Conservation (phyloP, 495 filamentous ascomycete genomes). For the Lindgomyces ingoldianus region DNA sequence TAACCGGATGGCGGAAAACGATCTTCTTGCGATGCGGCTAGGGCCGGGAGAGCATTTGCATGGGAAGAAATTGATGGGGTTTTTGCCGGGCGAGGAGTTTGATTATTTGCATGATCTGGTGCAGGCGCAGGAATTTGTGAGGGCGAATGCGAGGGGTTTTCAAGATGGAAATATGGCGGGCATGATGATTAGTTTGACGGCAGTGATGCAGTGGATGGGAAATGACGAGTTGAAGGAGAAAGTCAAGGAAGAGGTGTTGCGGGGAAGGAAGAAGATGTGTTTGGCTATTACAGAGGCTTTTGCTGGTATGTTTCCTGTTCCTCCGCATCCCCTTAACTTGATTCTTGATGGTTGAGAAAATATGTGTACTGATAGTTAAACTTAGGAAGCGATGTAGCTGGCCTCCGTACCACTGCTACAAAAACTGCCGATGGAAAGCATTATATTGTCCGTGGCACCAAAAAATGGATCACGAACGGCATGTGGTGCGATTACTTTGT, state of each 20-base stretch:
- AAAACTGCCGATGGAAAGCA: slow-evolving; percentile 81
- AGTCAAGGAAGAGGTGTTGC: slow-evolving; percentile 70
- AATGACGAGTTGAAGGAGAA: slow-evolving; percentile 65
- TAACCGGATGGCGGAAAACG: slow-evolving; percentile 70
- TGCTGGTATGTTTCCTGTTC: slow-evolving; percentile 46
- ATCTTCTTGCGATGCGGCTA: slow-evolving; percentile 77
- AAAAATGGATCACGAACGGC: slow-evolving; percentile 95
- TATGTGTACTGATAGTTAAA: slow-evolving; percentile 35
- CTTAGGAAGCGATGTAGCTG: slow-evolving; percentile 74
- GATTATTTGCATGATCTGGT: slow-evolving; percentile 88
- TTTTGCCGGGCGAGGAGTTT: slow-evolving; percentile 75
- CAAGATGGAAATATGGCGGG: slow-evolving; percentile 68
- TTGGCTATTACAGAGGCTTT: slow-evolving; percentile 89
- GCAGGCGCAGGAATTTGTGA: slow-evolving; percentile 69
- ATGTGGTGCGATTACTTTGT: slow-evolving; percentile 84
- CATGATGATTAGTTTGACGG: slow-evolving; percentile 81
- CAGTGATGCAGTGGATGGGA: slow-evolving; percentile 75
- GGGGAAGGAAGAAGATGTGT: slow-evolving; percentile 83
- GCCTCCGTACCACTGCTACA: slow-evolving; percentile 75
- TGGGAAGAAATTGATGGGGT: slow-evolving; percentile 65
- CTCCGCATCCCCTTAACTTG: not conserved
- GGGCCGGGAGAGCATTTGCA: slow-evolving; percentile 84
- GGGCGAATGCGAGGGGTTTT: slow-evolving; percentile 59
- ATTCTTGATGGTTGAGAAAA: not conserved
- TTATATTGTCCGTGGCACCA: slow-evolving; percentile 86